Base-by-base conservation (phyloP, 176 grass and related monocot genomes). In the Pharus latifolius region DNA sequence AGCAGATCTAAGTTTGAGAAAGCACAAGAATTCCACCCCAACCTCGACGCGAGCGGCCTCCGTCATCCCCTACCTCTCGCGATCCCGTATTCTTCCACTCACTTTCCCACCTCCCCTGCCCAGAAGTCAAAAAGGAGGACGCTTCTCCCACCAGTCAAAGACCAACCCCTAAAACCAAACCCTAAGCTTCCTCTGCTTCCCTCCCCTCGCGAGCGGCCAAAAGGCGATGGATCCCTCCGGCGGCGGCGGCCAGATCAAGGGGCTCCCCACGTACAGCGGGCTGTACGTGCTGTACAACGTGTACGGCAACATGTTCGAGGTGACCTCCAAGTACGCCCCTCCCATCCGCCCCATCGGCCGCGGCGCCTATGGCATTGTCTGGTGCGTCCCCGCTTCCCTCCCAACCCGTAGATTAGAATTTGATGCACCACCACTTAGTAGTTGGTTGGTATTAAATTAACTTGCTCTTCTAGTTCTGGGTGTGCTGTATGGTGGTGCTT, bases 331-430 rank as follows among this genome's bases (percentile, higher is more conserved):
- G 85, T 96, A 96, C 70, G 55, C 68, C 28, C 92, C 88, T 18
- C 92, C 92, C 49, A 80, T 96, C 61, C 92, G 92, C 33, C 88
- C 92, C 53, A 76, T 96, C 69, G 92, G 92, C 55, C 79, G 88
- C 33, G 92, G 92, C 58, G 88, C 92, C 77, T 96, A 96, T 72
- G 92, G 92, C 80, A 92, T 96, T 89, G 88, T 96, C 70, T 96
- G 92, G 92, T 96, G 73, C 82, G 92, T 73, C 43, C 38, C 17
- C 16, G 23, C n/a, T 26, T 3, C 25, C 23, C 30, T 40, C 47
- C 44, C 40, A 24, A 48, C 17, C 38, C 72, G 37, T 54, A 2
- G 48, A 32, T 76, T 54, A 16, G 13, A 17, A n/a, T n/a, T 54
- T 7, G 37, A 14, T 24, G 60, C 10, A 2, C 24, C 13, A 23